phyloP scores from a whole-genome alignment of 768 basidiomycete species.

The Hydnomerulius pinastri region DNA sequence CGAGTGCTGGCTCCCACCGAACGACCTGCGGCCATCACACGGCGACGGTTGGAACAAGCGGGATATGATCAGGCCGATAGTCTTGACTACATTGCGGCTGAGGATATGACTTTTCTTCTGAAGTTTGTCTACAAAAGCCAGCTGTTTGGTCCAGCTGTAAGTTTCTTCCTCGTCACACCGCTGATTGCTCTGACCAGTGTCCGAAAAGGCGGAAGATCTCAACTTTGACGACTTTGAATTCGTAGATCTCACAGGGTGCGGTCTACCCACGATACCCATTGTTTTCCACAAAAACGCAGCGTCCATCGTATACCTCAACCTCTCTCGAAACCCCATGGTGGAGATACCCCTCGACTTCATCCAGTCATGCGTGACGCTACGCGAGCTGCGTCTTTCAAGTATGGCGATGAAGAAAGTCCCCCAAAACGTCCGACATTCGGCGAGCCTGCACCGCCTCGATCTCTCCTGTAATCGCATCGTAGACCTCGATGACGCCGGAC shows the following conservation, averaged over 20 bases:
- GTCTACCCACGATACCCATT: slow-evolving; percentile 87
- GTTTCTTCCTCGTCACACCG: slow-evolving; percentile 24
- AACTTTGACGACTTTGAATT: slow-evolving; percentile 69
- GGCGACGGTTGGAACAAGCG: slow-evolving; percentile 81
- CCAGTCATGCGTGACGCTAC: slow-evolving; percentile 79
- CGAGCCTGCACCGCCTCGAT: slow-evolving; percentile 77
- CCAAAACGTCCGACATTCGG: slow-evolving; percentile 73
- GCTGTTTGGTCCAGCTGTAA: slow-evolving; percentile 60
- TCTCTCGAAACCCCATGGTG: slow-evolving; percentile 93
- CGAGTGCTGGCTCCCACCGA: slow-evolving; percentile 82
- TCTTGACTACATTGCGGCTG: slow-evolving; percentile 71
- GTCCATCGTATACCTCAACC: slow-evolving; percentile 78
- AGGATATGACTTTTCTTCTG: slow-evolving; percentile 82
- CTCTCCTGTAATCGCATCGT: slow-evolving; percentile 89
- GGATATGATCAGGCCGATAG: slow-evolving; percentile 86
- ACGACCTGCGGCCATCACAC: slow-evolving; percentile 81
- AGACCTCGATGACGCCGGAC: slow-evolving; percentile 82
- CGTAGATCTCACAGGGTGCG: slow-evolving; percentile 79
- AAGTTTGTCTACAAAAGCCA: slow-evolving; percentile 89
- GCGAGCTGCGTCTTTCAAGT: slow-evolving; percentile 82
- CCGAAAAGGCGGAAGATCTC: slow-evolving; percentile 83
- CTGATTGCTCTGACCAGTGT: slow-evolving; percentile 2
- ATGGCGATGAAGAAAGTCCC: slow-evolving; percentile 97
- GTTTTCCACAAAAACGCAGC: slow-evolving; percentile 82
- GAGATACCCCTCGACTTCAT: slow-evolving; percentile 97